phyloP scores from a whole-genome alignment of 805 yeast species.

The Metschnikowia continentalis region DNA sequence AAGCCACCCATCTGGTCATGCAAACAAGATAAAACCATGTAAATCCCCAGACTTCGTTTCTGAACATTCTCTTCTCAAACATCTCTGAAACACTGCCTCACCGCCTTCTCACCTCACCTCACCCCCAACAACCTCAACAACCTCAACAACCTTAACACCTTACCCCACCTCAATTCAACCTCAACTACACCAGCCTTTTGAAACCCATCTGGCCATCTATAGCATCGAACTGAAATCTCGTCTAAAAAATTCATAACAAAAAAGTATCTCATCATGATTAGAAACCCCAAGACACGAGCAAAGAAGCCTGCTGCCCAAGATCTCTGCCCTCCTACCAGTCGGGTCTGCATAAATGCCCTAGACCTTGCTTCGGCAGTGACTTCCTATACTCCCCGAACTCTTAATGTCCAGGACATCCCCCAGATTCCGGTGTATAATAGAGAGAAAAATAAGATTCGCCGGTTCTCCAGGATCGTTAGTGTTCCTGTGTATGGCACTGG shows the following conservation, averaged over 20 bases:
- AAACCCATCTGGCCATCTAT: too few species aligned
- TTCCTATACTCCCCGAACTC: constrained; percentile 25
- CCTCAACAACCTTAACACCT: too few species aligned
- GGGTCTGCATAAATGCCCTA: constrained; percentile 10
- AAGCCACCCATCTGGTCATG: constrained; percentile 1
- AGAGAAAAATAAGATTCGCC: constrained; percentile 20
- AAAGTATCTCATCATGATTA: constrained; percentile 1
- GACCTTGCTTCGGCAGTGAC: constrained; percentile 28
- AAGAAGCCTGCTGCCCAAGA: not conserved
- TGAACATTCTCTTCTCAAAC: not conserved
- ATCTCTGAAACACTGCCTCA: not conserved
- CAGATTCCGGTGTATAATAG: constrained; percentile 22
- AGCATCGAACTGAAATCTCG: too few species aligned
- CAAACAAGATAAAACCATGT: not conserved
- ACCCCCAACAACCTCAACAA: too few species aligned
- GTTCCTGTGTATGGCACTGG: constrained; percentile 1
- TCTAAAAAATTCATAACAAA: too few species aligned
- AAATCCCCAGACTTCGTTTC: not conserved
- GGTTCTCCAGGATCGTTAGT: constrained; percentile 11
- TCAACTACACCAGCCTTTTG: too few species aligned
- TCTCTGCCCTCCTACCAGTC: constrained; percentile 4
- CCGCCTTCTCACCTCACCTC: too few species aligned
- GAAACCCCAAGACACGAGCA: constrained; percentile 6
- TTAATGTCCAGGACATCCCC: constrained; percentile 23
- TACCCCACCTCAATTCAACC: too few species aligned